Evolutionary conservation across 2,329 filamentous ascomycete species (phyloP).

Genomic region (Penicillium nordicum): DNA sequence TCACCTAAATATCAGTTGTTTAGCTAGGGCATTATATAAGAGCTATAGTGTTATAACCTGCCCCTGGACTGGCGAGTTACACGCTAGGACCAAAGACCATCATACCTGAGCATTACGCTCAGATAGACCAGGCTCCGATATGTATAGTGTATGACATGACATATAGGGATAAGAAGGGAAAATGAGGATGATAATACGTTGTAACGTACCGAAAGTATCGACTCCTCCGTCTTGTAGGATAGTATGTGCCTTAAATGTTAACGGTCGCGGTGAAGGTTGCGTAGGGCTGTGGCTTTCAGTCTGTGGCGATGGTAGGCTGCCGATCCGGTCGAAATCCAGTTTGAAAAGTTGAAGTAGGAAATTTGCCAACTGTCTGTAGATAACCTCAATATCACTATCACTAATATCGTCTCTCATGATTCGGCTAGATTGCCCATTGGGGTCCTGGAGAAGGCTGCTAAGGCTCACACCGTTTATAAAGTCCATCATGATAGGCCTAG

Average conservation of each 20-base stretch:
- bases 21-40: slow-evolving; percentile 9
- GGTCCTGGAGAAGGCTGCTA: slow-evolving; percentile 22
- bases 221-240: slow-evolving; percentile 34
- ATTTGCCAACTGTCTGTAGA: slow-evolving; percentile 29
- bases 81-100: no score
- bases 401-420: slow-evolving; percentile 38
- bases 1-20: slow-evolving; percentile 22
- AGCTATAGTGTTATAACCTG: no score
- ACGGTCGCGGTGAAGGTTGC: slow-evolving; percentile 18
- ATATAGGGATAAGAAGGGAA: not conserved
- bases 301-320: slow-evolving; percentile 25
- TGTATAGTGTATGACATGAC: no score
- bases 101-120: no score
- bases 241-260: slow-evolving; percentile 35
- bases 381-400: slow-evolving; percentile 25
- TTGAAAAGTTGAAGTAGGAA: slow-evolving; percentile 30
- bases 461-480: slow-evolving; percentile 28
- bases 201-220: slow-evolving; percentile 24
- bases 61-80: no score
- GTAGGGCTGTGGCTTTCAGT: slow-evolving; percentile 10
- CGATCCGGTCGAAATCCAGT: slow-evolving; percentile 31
- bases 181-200: not conserved
- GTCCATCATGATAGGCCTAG: slow-evolving; percentile 33
- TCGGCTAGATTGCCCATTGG: slow-evolving; percentile 41
- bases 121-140: no score